Base-by-base conservation (phyloP, 2,329 filamentous ascomycete genomes). In the Eutypa lata region DNA sequence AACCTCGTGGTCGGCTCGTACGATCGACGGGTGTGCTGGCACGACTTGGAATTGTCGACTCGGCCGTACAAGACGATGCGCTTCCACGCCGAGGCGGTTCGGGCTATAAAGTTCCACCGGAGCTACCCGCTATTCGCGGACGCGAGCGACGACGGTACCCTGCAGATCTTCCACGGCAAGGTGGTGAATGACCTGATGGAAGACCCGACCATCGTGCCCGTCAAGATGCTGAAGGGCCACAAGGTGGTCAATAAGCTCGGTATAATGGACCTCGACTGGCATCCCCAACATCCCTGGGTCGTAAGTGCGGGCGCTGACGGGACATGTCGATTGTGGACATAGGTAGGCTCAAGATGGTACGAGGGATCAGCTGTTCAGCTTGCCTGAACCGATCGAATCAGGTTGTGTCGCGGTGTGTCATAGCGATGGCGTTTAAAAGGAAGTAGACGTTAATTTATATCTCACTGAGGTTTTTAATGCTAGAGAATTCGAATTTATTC, bases 81-180 rank as follows among this genome's bases (percentile, higher is more conserved):
- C 48, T 99, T 97, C 77, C 94, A 99, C 75, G 76, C 84, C 56
- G 90, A 96, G 72, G 94, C 94, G 45, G 96, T 99, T 65, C 84
- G 95, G 47, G 85, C 88, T 13, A 94, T 97, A 51, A 87, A 84
- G 61, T 99, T 89, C 73, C 95, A 99, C 73, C 86, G 86, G 53
- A 84, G 86, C 55, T 80, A 82, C 8, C 83, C 94, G 18, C 79
- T 99, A 35, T 97, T 99, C 66, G 94, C 92, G 1, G 93, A 97
- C 68, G 91, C 91, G 19, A 94, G 89, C 69, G 95, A 99, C 68
- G 94, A 99, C 70, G 94, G 94, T 26, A 91, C 88, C 19, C 75
- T 97, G 60, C 94, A 99, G 71, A 89, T 99, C 50, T 97, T 97
- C 83, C 93, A 97, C 69, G 93, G 91, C 52, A 96, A 93, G 73